phyloP scores from a whole-genome alignment of 768 basidiomycete genomes.

The Xerocomus brunneocitrinus region DNA sequence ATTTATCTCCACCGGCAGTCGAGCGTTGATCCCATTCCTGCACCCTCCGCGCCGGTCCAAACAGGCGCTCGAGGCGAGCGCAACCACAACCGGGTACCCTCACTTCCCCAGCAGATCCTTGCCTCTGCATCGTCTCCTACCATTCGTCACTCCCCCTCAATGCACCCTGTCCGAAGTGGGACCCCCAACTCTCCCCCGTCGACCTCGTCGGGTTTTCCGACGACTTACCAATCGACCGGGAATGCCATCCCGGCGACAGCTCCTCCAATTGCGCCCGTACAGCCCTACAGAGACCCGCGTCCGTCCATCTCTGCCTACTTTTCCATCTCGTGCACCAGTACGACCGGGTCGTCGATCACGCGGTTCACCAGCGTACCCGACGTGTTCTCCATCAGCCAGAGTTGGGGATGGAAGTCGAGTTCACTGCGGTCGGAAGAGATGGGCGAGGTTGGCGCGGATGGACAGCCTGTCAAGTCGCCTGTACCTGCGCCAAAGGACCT shows the following conservation, averaged over 20 bases:
- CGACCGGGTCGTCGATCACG: slow-evolving; percentile 77
- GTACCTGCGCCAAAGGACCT: slow-evolving; percentile 38
- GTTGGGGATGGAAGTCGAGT: slow-evolving; percentile 89
- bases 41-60: slow-evolving; percentile 51
- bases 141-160: slow-evolving; percentile 43
- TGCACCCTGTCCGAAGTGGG: slow-evolving; percentile 43
- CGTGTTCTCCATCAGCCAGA: slow-evolving; percentile 77
- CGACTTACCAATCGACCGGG: slow-evolving; percentile 21
- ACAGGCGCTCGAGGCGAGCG: slow-evolving; percentile 26
- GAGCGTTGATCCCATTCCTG: slow-evolving; percentile 73
- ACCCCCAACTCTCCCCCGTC: slow-evolving; percentile 36
- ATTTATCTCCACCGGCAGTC: slow-evolving; percentile 88
- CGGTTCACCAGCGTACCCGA: slow-evolving; percentile 85
- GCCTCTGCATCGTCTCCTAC: slow-evolving; percentile 23
- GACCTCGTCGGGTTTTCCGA: slow-evolving; percentile 12
- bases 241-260: slow-evolving; percentile 38
- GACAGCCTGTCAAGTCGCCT: slow-evolving; percentile 28
- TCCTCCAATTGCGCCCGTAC: slow-evolving; percentile 45
- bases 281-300: slow-evolving; percentile 76
- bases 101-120: slow-evolving; percentile 30
- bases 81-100: slow-evolving; percentile 27
- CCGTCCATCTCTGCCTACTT: slow-evolving; percentile 75
- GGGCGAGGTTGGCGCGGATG: slow-evolving; percentile 35
- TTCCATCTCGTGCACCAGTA: slow-evolving; percentile 73
- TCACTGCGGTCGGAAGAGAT: slow-evolving; percentile 50